Base-by-base conservation (phyloP, 768 basidiomycete genomes). In the Kwoniella dendrophila region DNA sequence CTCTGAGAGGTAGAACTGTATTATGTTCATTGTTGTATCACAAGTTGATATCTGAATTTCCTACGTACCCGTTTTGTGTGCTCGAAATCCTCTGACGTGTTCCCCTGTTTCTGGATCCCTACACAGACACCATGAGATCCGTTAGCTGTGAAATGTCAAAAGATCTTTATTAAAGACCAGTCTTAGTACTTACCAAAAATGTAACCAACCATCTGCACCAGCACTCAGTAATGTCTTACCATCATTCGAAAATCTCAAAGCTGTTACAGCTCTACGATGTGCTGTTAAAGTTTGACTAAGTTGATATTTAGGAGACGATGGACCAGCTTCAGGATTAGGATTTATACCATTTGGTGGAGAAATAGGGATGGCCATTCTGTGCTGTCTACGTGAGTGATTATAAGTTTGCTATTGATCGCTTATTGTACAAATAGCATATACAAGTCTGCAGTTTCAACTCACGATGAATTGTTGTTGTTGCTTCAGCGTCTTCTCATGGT, bases 231-330 rank as follows among this genome's bases (percentile, higher is more conserved):
- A 84, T 64, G 85, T 81, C 56, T 82, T 81, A 30, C 94, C 94
- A 78, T 94, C 86, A 32, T 90, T 88, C 72, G 89, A 92, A 79
- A 95, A 97, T 76, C 90, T 90, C 58, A 97, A 80, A 14, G 90
- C 86, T 1, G 93, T 90, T 51, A 98, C 85, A 8, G 89, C 84
- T 76, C 85, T 84, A 18, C 84, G 86, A 75, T 97, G 95, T n/a
- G 91, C 94, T 8, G 48, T 32, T 0, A 77, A 55, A 4, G 72
- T 64, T 34, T 70, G 68, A 8, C 62, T 29, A 3, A 75, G 59
- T 22, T 26, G 52, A 48, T 73, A 77, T 40, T 33, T 61, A 0
- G 56, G 56, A 10, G 40, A 22, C 4, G 52, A 53, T 45, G 59
- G 59, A 14, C 59, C 59, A 10, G 58, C 56, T 58, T 58, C 56